Evolutionary conservation across 169 alveolate species (phyloP), one percentile per base, ranked within the genome.

Genomic region (Eimeria tenella): DNA sequence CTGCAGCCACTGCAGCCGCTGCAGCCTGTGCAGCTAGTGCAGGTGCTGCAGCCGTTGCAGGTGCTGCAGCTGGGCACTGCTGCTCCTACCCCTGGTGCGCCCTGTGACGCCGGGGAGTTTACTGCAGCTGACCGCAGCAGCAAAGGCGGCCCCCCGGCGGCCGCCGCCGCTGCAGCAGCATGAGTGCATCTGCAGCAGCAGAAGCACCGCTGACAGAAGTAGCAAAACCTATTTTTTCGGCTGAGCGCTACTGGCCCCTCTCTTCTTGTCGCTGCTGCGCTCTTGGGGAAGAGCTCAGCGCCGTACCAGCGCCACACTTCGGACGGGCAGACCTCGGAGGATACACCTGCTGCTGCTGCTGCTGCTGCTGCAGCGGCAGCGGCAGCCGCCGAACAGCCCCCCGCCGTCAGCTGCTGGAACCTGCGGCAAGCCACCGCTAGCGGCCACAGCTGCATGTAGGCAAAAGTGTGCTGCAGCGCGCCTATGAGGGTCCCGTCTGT

Each of bases 401-500:
- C 79, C 19, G 52, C 79, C 19, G 88, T 63, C 42, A 89, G 75
- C 62, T 89, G 86, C 79, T 89, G 94, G 11, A 71, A 70, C 13
- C 94, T 87, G 5, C 75, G 23, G 86, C 94, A 89, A 58, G 96
- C 79, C 53, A 96, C 97, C 0, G 98, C 97, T 13, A 97, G 86
- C 50, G 98, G 98, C 96, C 97, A 97, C 86, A 97, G 97, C 83
- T 96, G 95, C 98, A 97, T 97, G 93, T 97, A 96, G 0, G 98
- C 98, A 93, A 97, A 97, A 3, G 97, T 96, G 90, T 94, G 96
- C 94, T 97, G 98, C 58, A 97, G 97, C 55, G 98, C 98, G 42
- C 96, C 95, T 58, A 97, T 96, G 23, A 97, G 94, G 52, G 93
- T 86, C 15, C 95, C 97, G 60, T 90, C 86, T 19, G 68, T 60